phyloP scores from a whole-genome alignment of 495 filamentous ascomycete species.

The Immersiella caudata region DNA sequence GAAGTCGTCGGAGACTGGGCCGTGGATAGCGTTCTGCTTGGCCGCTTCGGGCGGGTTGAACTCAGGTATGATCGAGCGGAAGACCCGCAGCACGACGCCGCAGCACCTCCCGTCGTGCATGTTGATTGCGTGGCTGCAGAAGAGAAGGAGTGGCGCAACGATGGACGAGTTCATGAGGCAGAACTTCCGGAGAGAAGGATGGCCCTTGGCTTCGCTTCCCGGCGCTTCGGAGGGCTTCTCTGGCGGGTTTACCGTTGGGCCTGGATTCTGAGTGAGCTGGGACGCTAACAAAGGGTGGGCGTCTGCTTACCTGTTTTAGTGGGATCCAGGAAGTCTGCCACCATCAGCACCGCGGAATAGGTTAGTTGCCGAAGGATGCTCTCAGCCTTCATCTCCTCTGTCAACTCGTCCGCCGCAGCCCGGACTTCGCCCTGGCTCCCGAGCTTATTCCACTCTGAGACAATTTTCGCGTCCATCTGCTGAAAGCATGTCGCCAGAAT shows the following conservation, averaged over 20 bases:
- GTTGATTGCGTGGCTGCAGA: constrained; percentile 85
- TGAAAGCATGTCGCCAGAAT: constrained; percentile 80
- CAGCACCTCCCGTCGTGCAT: constrained; percentile 92
- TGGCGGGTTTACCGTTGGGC: not conserved
- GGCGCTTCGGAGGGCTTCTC: not conserved
- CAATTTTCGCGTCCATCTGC: constrained; percentile 85
- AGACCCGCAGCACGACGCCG: constrained; percentile 78
- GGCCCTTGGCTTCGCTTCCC: constrained; percentile 19
- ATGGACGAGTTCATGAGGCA: constrained; percentile 77
- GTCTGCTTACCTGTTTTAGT: not conserved
- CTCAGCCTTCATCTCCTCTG: constrained; percentile 97
- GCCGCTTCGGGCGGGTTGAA: constrained; percentile 50
- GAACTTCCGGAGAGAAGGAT: constrained; percentile 70
- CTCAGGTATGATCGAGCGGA: constrained; percentile 79
- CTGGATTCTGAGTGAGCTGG: not conserved
- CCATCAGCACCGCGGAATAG: constrained; percentile 86
- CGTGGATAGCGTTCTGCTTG: not conserved
- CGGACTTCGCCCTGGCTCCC: constrained; percentile 56
- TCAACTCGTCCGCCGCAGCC: constrained; percentile 67
- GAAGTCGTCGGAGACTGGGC: constrained; percentile 35
- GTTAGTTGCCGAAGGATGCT: constrained; percentile 94
- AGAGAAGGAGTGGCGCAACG: constrained; percentile 84
- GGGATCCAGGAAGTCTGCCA: constrained; percentile 80
- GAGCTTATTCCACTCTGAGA: constrained; percentile 79
- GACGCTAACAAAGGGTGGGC: not conserved